These are phyloP conservation scores for Isoetes engelmannii DNA, from an alignment of 83 land plant genomes.

Conservation along the genomic window DNA sequence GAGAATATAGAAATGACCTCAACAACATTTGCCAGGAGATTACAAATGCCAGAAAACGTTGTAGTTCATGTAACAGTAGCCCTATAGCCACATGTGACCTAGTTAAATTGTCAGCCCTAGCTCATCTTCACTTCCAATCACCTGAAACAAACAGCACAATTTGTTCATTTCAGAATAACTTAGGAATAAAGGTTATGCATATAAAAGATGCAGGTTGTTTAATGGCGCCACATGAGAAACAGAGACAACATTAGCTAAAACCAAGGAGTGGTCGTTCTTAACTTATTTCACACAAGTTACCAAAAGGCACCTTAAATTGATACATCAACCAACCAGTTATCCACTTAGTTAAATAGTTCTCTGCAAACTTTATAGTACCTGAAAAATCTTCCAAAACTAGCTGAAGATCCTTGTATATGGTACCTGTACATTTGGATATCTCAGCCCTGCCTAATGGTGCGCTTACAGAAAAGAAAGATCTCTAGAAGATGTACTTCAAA, in stretches of 20 bases:
- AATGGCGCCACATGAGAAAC: not conserved
- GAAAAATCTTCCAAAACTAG: slow-evolving; percentile 35
- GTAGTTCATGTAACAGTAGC: slow-evolving; percentile 26
- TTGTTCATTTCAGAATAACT: not conserved
- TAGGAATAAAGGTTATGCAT: not conserved
- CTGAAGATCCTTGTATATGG: slow-evolving; percentile 30
- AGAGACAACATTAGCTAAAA: too few relatives aligned
- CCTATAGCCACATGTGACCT: slow-evolving; percentile 34
- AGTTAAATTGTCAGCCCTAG: slow-evolving; percentile 17
- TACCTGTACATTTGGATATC: too few relatives aligned
- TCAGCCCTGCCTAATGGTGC: too few relatives aligned
- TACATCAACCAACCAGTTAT: too few relatives aligned
- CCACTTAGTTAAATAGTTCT: too few relatives aligned
- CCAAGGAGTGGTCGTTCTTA: too few relatives aligned
- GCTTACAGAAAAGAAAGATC: too few relatives aligned
- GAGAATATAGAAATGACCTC: slow-evolving; percentile 21
- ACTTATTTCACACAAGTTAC: too few relatives aligned
- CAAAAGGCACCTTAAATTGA: too few relatives aligned
- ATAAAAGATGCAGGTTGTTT: not conserved
- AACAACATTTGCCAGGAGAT: slow-evolving; percentile 26
- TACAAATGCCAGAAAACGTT: slow-evolving; percentile 32
- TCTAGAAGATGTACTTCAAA: too few relatives aligned
- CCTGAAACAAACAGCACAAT: slow-evolving; percentile 5
- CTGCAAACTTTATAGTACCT: slow-evolving; percentile 13
- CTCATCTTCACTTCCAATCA: slow-evolving; percentile 21